phyloP scores from a whole-genome alignment of 1,139 yeast species.

The Scheffersomyces titani region DNA sequence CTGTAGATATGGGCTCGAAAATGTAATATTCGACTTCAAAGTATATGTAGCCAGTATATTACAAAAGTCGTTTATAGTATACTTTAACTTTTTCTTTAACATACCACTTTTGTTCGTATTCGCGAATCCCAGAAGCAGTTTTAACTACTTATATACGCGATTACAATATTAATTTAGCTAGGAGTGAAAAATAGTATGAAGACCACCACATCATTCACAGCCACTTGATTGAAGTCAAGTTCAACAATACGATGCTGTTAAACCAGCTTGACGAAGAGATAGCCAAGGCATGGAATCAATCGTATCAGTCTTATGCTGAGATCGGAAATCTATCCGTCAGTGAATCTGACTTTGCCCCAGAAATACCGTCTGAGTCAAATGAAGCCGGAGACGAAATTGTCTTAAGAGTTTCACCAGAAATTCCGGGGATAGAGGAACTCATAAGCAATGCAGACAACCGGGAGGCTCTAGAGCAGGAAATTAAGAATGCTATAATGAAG shows the following conservation, averaged over 20 bases:
- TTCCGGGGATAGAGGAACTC: neutral
- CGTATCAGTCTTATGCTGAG: constrained; percentile 7
- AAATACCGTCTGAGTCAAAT: neutral
- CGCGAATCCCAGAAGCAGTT: neutral
- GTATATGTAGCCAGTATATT: too few relatives aligned
- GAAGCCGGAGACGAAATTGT: neutral
- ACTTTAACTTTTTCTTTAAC: too few relatives aligned
- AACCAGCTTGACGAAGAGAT: constrained; percentile 4
- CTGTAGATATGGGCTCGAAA: neutral
- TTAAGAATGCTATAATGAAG: constrained; percentile 28
- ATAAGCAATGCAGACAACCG: constrained; percentile 5
- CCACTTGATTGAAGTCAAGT: neutral
- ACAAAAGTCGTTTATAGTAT: too few relatives aligned
- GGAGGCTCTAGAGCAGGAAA: constrained; percentile 20
- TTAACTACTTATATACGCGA: too few relatives aligned
- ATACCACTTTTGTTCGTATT: too few relatives aligned
- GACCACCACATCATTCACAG: neutral
- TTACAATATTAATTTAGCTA: too few relatives aligned
- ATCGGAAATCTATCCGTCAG: constrained; percentile 5
- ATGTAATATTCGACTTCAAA: too few relatives aligned
- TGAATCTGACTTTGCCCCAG: neutral
- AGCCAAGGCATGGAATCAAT: constrained; percentile 7
- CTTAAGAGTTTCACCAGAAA: neutral
- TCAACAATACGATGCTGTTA: neutral
- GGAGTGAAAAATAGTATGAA: neutral